Evolutionary conservation across 1,139 yeast genomes (phyloP).

Genomic region (Saccharomyces pastorianus): DNA sequence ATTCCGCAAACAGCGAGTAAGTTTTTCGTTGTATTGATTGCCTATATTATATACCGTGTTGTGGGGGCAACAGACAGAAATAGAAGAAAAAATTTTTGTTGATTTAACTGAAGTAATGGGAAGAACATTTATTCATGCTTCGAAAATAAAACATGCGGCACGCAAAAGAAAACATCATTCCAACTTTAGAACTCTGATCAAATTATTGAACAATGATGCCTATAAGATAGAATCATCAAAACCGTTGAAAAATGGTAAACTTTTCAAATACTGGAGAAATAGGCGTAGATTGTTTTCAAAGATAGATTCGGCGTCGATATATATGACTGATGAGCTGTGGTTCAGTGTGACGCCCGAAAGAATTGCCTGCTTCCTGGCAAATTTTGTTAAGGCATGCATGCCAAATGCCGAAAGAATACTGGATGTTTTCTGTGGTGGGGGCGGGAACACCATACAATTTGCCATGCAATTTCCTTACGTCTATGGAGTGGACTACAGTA

Average conservation of each 20-base stretch:
- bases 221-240: conserved; percentile 12
- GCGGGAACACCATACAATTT: conserved; percentile 86
- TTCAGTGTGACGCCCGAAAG: conserved; percentile 85
- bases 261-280: conserved; percentile 26
- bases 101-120: conserved; percentile 3
- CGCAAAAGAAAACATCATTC: conserved; percentile 9
- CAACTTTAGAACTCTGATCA: conserved; percentile 9
- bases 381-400: conserved; percentile 42
- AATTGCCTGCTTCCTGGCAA: conserved; percentile 58
- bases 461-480: conserved; percentile 51
- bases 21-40: not conserved
- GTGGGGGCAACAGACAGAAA: not conserved
- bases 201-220: conserved; percentile 12
- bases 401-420: conserved; percentile 42
- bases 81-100: not conserved
- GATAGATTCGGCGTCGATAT: conserved; percentile 54
- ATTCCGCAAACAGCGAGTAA: not conserved
- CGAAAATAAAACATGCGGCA: conserved; percentile 6
- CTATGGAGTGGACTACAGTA: conserved; percentile 60
- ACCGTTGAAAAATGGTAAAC: conserved; percentile 10
- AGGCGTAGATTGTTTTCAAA: conserved; percentile 19
- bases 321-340: conserved; percentile 74
- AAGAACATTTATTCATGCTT: conserved; percentile 10
- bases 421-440: conserved; percentile 92
- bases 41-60: not conserved